Evolutionary conservation across 768 basidiomycete genomes (phyloP).

Genomic region (Suillus weaverae): DNA sequence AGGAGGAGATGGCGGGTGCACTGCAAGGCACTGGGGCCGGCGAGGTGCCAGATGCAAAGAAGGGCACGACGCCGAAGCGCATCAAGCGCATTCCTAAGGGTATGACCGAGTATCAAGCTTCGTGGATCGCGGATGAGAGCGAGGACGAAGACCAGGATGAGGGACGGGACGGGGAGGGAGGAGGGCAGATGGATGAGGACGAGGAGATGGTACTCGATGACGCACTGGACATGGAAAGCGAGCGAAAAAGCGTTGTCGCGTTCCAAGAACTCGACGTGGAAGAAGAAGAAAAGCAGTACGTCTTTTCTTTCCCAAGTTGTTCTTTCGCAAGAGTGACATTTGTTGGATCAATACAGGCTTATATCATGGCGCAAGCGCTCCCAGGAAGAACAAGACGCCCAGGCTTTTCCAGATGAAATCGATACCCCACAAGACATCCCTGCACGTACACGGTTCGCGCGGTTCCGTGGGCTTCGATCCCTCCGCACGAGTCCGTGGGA

Average conservation of each 20-base stretch:
- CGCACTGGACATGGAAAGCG: constrained; percentile 55
- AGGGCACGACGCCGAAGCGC: constrained; percentile 75
- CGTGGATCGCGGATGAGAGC: constrained; percentile 90
- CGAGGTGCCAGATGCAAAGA: constrained; percentile 58
- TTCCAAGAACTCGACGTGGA: constrained; percentile 81
- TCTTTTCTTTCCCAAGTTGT: constrained; percentile 8
- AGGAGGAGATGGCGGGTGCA: constrained; percentile 81
- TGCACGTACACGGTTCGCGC: constrained; percentile 82
- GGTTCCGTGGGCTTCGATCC: constrained; percentile 87
- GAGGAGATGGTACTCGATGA: constrained; percentile 66
- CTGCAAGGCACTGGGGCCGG: constrained; percentile 18
- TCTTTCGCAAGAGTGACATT: constrained; percentile 1
- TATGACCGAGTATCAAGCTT: constrained; percentile 94
- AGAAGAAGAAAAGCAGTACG: constrained; percentile 87
- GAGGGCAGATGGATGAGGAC: constrained; percentile 44
- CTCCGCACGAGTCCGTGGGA: constrained; percentile 98
- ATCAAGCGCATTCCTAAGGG: constrained; percentile 91
- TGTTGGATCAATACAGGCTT: constrained; percentile 45
- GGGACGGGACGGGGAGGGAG: constrained; percentile 31
- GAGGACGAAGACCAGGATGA: constrained; percentile 59
- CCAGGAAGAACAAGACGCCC: constrained; percentile 77
- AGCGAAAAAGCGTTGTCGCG: constrained; percentile 49
- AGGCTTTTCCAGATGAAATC: constrained; percentile 93
- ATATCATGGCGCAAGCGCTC: constrained; percentile 67
- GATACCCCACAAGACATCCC: constrained; percentile 88